phyloP scores from a whole-genome alignment of 805 yeast species.

The Lachancea sp. region DNA sequence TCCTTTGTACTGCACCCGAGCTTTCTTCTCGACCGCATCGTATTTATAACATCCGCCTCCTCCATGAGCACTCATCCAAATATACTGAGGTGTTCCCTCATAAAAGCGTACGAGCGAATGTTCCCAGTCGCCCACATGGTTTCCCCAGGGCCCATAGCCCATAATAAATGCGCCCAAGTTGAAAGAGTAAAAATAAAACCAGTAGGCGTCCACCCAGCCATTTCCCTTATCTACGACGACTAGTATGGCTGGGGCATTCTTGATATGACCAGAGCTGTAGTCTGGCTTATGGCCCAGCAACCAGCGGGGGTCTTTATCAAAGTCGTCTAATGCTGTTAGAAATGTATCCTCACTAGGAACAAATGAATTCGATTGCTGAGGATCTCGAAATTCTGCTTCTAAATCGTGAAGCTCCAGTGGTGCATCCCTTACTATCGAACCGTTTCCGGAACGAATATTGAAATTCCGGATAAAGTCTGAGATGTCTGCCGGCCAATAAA shows the following conservation, averaged over 20 bases:
- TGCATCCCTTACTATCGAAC: conserved; percentile 33
- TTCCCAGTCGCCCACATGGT: conserved; percentile 98
- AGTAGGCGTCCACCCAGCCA: conserved; percentile 90
- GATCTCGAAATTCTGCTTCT: conserved; percentile 13
- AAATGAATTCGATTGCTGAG: conserved; percentile 11
- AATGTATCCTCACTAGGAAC: conserved; percentile 38
- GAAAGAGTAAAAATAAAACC: conserved; percentile 94
- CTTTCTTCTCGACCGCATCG: conserved; percentile 54
- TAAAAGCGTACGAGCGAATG: conserved; percentile 82
- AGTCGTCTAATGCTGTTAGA: conserved; percentile 64
- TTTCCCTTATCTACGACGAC: conserved; percentile 88
- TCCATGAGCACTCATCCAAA: conserved; percentile 98
- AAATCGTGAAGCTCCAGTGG: conserved; percentile 27
- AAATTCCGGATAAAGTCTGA: conserved; percentile 62
- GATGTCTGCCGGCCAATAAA: conserved; percentile 78
- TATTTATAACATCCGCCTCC: conserved; percentile 89
- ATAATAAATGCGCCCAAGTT: conserved; percentile 93
- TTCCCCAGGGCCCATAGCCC: conserved; percentile 97
- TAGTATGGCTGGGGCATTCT: conserved; percentile 71
- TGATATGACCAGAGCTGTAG: conserved; percentile 61
- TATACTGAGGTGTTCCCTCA: conserved; percentile 69
- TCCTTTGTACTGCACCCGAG: conserved; percentile 79
- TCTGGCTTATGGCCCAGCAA: conserved; percentile 76
- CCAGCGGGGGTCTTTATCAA: conserved; percentile 73
- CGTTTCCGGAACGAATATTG: conserved; percentile 47